Conservation (phyloP, 192 early-diverging fungal genomes). For the Thamnidium elegans region DNA sequence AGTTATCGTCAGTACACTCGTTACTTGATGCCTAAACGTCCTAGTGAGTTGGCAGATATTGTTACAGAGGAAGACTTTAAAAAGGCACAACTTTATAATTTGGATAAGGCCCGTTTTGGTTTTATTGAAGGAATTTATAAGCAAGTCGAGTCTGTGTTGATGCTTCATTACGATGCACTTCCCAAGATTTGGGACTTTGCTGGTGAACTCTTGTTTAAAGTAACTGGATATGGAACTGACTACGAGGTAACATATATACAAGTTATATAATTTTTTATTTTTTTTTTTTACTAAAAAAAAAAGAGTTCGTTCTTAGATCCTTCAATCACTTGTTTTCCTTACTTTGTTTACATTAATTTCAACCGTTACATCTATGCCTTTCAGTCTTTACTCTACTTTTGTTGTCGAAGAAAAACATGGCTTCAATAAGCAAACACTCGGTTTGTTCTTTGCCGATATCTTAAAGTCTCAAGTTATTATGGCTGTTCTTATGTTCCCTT, state of each 20-base stretch:
- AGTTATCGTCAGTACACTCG: constrained; percentile 75
- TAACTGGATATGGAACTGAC: constrained; percentile 56
- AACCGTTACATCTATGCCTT: constrained; percentile 71
- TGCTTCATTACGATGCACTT: constrained; percentile 67
- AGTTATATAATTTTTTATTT: neutral
- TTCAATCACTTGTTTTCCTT: constrained; percentile 80
- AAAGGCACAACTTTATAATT: constrained; percentile 82
- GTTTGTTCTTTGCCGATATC: constrained; percentile 75
- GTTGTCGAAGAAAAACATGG: constrained; percentile 93
- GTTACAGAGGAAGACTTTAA: constrained; percentile 74
- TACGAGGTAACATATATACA: constrained; percentile 58
- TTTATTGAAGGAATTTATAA: constrained; percentile 63
- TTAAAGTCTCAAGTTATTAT: constrained; percentile 71
- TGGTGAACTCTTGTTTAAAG: constrained; percentile 48
- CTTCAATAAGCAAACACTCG: constrained; percentile 91
- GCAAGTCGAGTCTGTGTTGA: constrained; percentile 64
- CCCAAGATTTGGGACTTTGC: constrained; percentile 71
- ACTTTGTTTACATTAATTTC: constrained; percentile 53
- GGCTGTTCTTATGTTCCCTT: constrained; percentile 71
- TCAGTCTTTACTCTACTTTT: constrained; percentile 87
- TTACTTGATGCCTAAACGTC: constrained; percentile 63
- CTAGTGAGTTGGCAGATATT: constrained; percentile 66
- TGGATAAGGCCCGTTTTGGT: constrained; percentile 78
- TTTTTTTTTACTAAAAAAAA: neutral
- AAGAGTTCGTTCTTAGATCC: constrained; percentile 52